Conservation (phyloP, 2,329 filamentous ascomycete species). For the Trichoderma guizhouense region DNA sequence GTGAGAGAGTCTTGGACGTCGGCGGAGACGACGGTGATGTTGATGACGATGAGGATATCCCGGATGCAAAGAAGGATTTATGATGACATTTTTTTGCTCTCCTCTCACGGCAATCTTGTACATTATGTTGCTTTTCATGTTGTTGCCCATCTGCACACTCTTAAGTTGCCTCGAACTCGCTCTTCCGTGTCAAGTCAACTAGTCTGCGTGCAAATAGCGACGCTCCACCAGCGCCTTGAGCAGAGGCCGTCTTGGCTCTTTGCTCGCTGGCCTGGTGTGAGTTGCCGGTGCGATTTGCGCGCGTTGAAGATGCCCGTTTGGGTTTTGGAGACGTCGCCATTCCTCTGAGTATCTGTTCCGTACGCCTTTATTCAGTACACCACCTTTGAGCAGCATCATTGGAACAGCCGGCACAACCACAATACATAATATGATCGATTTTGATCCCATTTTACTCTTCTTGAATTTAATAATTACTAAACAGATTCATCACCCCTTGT, state of each 20-base stretch:
- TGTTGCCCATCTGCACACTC: constrained; percentile 66
- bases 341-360: constrained; percentile 34
- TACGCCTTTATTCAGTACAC: constrained; percentile 30
- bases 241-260: constrained; percentile 50
- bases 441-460: not conserved
- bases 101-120: not conserved
- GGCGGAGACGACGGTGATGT: constrained; percentile 52
- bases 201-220: constrained; percentile 93
- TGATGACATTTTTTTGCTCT: constrained; percentile 20
- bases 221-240: constrained; percentile 42
- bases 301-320: constrained; percentile 27
- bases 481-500: not conserved
- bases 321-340: constrained; percentile 21
- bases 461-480: not conserved
- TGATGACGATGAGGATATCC: constrained; percentile 32
- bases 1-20: constrained; percentile 82
- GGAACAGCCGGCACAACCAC: constrained; percentile 29
- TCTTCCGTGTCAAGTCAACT: constrained; percentile 83
- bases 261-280: constrained; percentile 29
- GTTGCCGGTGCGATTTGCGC: constrained; percentile 29
- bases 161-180: constrained; percentile 87
- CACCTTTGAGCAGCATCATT: constrained; percentile 28
- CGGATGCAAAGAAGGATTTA: constrained; percentile 31
- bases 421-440: not conserved
- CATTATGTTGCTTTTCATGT: not conserved